Percentiles rank a stretch among this genome's conserved stretches.
These are phyloP conservation scores for Evernia prunastri DNA, from an alignment of 495 filamentous ascomycete genomes.

Conservation along the genomic window DNA sequence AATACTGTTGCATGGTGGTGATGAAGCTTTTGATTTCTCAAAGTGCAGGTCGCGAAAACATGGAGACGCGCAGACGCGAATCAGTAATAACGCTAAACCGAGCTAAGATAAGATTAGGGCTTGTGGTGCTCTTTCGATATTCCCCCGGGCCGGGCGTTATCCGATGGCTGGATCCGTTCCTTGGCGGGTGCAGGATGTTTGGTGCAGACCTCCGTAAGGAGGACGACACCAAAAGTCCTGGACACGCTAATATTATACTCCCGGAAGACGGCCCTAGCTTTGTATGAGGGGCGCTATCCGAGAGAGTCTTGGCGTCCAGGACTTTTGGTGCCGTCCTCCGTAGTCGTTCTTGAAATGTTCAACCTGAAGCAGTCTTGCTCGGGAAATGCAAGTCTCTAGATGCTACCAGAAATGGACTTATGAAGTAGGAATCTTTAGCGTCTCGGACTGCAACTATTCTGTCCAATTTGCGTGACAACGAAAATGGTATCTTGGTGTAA, in stretches of 20 bases:
- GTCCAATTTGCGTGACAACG: background rate
- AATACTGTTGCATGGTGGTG: background rate
- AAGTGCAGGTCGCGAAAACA: background rate
- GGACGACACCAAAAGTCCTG: too few species aligned
- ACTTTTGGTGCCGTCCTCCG: too few species aligned
- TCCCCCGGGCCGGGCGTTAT: too few species aligned
- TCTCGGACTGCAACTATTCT: background rate
- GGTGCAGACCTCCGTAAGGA: too few species aligned
- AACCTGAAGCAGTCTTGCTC: background rate
- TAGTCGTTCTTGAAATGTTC: too few species aligned
- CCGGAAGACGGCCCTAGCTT: too few species aligned
- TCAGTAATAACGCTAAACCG: background rate
- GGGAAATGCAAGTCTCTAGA: background rate
- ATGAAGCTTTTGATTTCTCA: background rate
- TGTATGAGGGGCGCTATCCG: too few species aligned
- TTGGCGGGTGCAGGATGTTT: too few species aligned
- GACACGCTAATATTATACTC: too few species aligned
- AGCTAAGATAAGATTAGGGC: conserved; percentile 7
- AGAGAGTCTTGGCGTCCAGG: too few species aligned
- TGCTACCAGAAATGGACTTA: background rate
- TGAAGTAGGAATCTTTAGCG: background rate
- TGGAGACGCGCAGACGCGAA: conserved; percentile 1
- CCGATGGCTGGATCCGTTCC: too few species aligned
- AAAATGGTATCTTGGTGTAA: background rate
- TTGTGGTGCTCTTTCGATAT: too few species aligned